Evolutionary conservation across 352 stramenopile genomes (phyloP).

Genomic region (Discostella stelligera): DNA sequence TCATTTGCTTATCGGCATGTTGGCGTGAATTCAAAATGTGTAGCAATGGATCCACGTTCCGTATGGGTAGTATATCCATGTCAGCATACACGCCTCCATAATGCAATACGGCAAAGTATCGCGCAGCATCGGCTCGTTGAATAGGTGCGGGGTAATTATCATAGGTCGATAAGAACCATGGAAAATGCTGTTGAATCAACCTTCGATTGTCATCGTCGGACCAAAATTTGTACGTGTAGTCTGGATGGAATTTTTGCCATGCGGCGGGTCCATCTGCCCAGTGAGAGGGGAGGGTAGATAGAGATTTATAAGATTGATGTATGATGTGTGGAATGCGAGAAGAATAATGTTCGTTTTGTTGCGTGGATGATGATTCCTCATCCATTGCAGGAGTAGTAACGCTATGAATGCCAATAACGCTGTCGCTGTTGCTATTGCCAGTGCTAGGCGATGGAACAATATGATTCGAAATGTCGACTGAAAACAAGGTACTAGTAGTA

Average conservation of each 20-base stretch:
- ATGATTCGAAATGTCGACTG: too few species aligned
- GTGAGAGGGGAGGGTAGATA: constrained; percentile 1
- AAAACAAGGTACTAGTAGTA: too few species aligned
- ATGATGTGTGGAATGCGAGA: constrained; percentile 23
- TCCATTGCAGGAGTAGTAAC: too few species aligned
- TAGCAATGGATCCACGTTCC: constrained; percentile 11
- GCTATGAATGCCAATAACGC: too few species aligned
- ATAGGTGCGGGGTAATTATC: constrained; percentile 41
- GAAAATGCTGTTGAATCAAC: constrained; percentile 31
- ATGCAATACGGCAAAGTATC: constrained; percentile 47
- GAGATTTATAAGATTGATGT: constrained; percentile 31
- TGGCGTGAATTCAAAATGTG: constrained; percentile 1
- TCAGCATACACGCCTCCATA: constrained; percentile 61
- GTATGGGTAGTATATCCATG: constrained; percentile 41
- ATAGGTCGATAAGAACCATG: constrained; percentile 43
- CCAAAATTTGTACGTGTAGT: constrained; percentile 39
- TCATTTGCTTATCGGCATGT: constrained; percentile 18
- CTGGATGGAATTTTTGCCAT: constrained; percentile 14
- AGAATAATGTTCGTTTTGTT: background rate
- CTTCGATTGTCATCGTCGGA: constrained; percentile 34
- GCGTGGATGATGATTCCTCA: background rate
- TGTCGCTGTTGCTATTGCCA: too few species aligned
- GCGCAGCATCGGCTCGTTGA: constrained; percentile 43
- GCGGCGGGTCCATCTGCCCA: background rate
- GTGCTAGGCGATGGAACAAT: too few species aligned